Conservation (phyloP, 2,329 filamentous ascomycete genomes). For the Exophiala xenobiotica region DNA sequence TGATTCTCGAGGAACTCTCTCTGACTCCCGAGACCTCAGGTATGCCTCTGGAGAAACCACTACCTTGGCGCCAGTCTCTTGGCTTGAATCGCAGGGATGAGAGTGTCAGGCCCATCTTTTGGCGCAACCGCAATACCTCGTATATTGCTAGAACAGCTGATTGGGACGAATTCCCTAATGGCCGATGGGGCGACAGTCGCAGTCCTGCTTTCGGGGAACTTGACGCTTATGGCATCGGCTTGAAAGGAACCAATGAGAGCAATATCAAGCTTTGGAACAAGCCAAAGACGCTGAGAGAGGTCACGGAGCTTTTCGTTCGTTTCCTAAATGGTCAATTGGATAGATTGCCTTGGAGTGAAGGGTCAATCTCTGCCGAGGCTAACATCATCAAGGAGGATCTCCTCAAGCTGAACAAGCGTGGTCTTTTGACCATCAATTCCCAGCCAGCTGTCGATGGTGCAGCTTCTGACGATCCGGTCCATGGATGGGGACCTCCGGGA, state of each 20-base stretch:
- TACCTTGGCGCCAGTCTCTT: slow-evolving; percentile 95
- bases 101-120: slow-evolving; percentile 97
- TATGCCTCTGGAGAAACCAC: slow-evolving; percentile 78
- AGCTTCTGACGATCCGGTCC: slow-evolving; percentile 79
- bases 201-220: slow-evolving; percentile 95
- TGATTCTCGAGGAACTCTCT: slow-evolving; percentile 87
- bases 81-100: slow-evolving; percentile 84
- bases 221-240: slow-evolving; percentile 87
- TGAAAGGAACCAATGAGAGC: slow-evolving; percentile 92
- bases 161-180: slow-evolving; percentile 99
- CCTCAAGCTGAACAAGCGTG: slow-evolving; percentile 77
- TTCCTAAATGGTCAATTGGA: slow-evolving; percentile 81
- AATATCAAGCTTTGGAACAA: slow-evolving; percentile 95
- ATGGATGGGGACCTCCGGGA: slow-evolving; percentile 92
- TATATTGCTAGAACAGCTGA: slow-evolving; percentile 95
- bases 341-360: slow-evolving; percentile 90
- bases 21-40: slow-evolving; percentile 71
- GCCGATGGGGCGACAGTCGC: slow-evolving; percentile 94
- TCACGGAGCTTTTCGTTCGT: slow-evolving; percentile 78
- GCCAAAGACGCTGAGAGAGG: slow-evolving; percentile 74
- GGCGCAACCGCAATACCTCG: slow-evolving; percentile 94
- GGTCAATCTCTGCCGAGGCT: slow-evolving; percentile 78
- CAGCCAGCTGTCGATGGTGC: slow-evolving; percentile 91
- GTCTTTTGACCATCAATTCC: slow-evolving; percentile 93
- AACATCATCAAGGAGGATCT: slow-evolving; percentile 74